Base-by-base conservation (phyloP, 306 rosid species). In the Clitoria ternatea region DNA sequence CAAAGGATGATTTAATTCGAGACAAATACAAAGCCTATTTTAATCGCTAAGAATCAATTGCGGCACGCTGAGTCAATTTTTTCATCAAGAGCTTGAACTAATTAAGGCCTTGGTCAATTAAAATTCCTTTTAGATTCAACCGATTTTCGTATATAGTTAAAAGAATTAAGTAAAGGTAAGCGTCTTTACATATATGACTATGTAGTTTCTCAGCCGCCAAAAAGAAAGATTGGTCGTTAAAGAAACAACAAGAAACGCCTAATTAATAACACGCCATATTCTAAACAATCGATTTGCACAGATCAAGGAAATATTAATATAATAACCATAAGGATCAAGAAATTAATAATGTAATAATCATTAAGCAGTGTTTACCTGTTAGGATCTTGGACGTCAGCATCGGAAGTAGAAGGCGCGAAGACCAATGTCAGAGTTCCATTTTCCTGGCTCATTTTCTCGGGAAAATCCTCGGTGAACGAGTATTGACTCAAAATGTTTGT, bases 361-460 rank as follows among this genome's bases (percentile, higher is more conserved):
- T 15, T 6, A 26, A 20, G 23, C 10, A 20, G 13, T 3, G 35
- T 70, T 82, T 87, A 82, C 89, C 70, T 78, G 77, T 18, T 39
- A 67, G 55, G 67, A 47, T 66, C 79, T 35, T 66, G 29, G 32
- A 57, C 23, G 43, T 57, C 17, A 32, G 24, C 27, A 7, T 33
- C 61, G 13, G 62, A 56, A 6, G 65, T 14, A 64, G 77, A 53
- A 27, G 23, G 40, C 24, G 49, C 56, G 14, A 36, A 62, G 69
- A 72, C n/a, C n/a, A n/a, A 49, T 30, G 49, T 61, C 10, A 44
- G 20, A 12, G 30, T 40, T 60, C 27, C 64, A 69, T 15, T 40
- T 20, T 61, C 73, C 15, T 36, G 32, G 60, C 70, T 59, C 84
- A 80, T 80, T 72, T 78, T 78, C 76, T 57, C 57, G 22, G 67